Evolutionary conservation across 768 basidiomycete species (phyloP).

Genomic region (Boletus eberwhitei): DNA sequence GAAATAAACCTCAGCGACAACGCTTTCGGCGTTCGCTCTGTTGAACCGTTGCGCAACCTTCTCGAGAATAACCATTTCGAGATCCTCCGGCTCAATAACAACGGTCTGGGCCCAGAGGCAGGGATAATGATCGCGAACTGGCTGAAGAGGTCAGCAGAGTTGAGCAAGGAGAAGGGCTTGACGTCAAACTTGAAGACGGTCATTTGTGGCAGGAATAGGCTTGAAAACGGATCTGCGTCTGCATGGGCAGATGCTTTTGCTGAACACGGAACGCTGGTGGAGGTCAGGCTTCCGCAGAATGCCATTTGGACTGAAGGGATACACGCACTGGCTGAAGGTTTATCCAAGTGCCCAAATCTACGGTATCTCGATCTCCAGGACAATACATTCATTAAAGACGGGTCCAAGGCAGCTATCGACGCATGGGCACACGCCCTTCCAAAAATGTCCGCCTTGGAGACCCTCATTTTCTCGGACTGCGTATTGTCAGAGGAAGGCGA

Average conservation of each 20-base stretch:
- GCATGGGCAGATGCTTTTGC: constrained; percentile 88
- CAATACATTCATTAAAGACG: constrained; percentile 73
- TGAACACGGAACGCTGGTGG: constrained; percentile 74
- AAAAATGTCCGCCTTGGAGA: constrained; percentile 66
- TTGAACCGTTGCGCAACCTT: constrained; percentile 90
- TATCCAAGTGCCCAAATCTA: constrained; percentile 63
- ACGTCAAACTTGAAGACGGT: constrained; percentile 71
- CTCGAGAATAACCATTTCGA: constrained; percentile 76
- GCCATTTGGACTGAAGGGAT: constrained; percentile 95
- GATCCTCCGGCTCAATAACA: constrained; percentile 91
- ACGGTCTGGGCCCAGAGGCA: constrained; percentile 90
- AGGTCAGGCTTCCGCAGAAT: constrained; percentile 96
- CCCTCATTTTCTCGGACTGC: constrained; percentile 92
- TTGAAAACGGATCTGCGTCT: constrained; percentile 84
- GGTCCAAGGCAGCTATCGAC: constrained; percentile 52
- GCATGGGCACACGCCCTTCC: constrained; percentile 64
- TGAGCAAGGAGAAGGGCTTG: constrained; percentile 63
- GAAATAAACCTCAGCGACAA: constrained; percentile 94
- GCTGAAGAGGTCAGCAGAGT: constrained; percentile 67
- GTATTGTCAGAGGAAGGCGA: constrained; percentile 67
- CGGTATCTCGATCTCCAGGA: constrained; percentile 89
- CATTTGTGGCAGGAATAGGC: constrained; percentile 93
- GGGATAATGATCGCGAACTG: constrained; percentile 85
- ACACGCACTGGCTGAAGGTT: constrained; percentile 68
- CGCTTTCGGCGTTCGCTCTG: constrained; percentile 93